Evolutionary conservation across 2,329 filamentous ascomycete genomes (phyloP).

Genomic region (Ophiosphaerella korrae): DNA sequence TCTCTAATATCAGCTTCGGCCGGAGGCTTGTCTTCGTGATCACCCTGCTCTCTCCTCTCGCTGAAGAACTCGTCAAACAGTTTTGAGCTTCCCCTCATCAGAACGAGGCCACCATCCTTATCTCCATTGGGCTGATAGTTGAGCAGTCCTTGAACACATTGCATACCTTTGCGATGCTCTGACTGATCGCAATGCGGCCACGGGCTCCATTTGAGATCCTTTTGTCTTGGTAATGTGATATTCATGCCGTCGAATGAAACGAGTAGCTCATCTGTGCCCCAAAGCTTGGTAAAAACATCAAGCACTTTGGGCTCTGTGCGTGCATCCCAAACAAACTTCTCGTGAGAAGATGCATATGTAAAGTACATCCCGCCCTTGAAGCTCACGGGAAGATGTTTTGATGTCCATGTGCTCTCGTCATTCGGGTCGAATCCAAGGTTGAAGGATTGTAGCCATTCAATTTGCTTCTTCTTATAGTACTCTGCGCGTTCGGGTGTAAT

Average conservation of each 20-base stretch:
- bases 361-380: slow-evolving; percentile 55
- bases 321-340: slow-evolving; percentile 47
- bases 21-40: slow-evolving; percentile 22
- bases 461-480: slow-evolving; percentile 49
- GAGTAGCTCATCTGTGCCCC: slow-evolving; percentile 46
- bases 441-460: slow-evolving; percentile 52
- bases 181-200: slow-evolving; percentile 51
- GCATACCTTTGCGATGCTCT: slow-evolving; percentile 50
- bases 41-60: slow-evolving; percentile 15
- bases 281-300: slow-evolving; percentile 43
- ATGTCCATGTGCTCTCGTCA: slow-evolving; percentile 43
- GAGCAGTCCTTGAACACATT: slow-evolving; percentile 52
- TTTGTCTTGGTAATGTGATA: slow-evolving; percentile 45
- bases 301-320: slow-evolving; percentile 48
- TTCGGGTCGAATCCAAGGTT: slow-evolving; percentile 46
- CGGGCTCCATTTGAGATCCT: slow-evolving; percentile 40
- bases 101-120: slow-evolving; percentile 54
- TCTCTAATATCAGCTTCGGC: slow-evolving; percentile 42
- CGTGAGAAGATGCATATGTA: slow-evolving; percentile 46
- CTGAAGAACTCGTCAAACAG: slow-evolving; percentile 54
- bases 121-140: slow-evolving; percentile 53
- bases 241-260: slow-evolving; percentile 49
- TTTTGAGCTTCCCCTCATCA: slow-evolving; percentile 52
- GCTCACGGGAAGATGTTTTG: slow-evolving; percentile 46
- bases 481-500: slow-evolving; percentile 47